Conservation (phyloP, 106 monocot genomes). For the Gastrodia elata region DNA sequence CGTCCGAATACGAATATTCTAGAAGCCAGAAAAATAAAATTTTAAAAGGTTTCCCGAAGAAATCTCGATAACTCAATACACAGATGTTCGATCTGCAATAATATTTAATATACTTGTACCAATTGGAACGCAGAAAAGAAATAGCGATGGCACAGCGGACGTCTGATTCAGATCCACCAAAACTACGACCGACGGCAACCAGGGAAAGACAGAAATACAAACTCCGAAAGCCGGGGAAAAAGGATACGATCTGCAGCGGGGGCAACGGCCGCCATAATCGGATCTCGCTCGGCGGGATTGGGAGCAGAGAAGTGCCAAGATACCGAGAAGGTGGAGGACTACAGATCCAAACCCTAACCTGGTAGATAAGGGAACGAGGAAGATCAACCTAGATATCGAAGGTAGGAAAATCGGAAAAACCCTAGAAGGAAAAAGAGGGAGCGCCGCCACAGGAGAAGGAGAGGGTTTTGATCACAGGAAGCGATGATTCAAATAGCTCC, state of each 20-base stretch:
- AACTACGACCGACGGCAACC: background rate
- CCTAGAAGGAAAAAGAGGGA: constrained; percentile 18
- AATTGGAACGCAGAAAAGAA: background rate
- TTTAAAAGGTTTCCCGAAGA: background rate
- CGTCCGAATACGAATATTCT: background rate
- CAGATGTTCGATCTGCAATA: constrained; percentile 10
- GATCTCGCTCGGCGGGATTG: background rate
- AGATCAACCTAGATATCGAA: background rate
- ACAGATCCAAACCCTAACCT: background rate
- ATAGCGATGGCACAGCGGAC: background rate
- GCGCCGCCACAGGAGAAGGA: constrained; percentile 28
- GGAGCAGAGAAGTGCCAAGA: background rate
- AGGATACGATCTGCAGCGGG: constrained; percentile 57
- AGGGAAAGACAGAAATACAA: background rate
- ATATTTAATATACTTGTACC: background rate
- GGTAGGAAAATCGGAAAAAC: constrained; percentile 15
- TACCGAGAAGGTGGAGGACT: background rate
- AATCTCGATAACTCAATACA: background rate
- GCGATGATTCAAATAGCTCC: constrained; percentile 59
- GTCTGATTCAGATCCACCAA: background rate
- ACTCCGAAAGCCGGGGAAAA: background rate
- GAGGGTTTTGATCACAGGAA: constrained; percentile 18
- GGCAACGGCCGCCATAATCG: constrained; percentile 46
- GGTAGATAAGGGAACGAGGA: background rate
- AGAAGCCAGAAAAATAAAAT: background rate